These are phyloP conservation scores for Luzula sylvatica DNA, from an alignment of 176 grass and related monocot genomes.

Conservation along the genomic window DNA sequence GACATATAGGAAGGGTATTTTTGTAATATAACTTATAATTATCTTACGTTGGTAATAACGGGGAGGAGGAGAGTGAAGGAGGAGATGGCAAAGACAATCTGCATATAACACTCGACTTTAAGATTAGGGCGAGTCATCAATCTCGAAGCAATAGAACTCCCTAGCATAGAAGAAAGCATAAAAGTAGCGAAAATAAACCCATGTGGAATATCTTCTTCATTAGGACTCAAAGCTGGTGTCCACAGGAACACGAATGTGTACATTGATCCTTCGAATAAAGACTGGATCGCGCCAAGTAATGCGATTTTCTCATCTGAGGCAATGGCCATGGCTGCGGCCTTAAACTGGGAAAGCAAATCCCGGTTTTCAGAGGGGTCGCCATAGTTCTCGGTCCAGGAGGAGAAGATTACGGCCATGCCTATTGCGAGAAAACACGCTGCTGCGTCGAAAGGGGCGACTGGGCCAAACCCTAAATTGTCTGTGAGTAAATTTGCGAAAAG, in stretches of 20 bases:
- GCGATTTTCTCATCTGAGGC: slow-evolving; percentile 48
- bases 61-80: slow-evolving; percentile 39
- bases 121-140: slow-evolving; percentile 27
- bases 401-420: slow-evolving; percentile 40
- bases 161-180: slow-evolving; percentile 49
- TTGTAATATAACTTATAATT: slow-evolving; percentile 5
- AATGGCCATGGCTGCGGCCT: slow-evolving; percentile 40
- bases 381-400: slow-evolving; percentile 43
- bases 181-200: slow-evolving; percentile 44
- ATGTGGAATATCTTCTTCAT: slow-evolving; percentile 41
- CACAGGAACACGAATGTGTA: slow-evolving; percentile 51
- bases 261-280: slow-evolving; percentile 49
- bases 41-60: slow-evolving; percentile 35
- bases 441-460: slow-evolving; percentile 36
- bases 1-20: no score
- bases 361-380: slow-evolving; percentile 37
- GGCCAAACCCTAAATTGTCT: slow-evolving; percentile 34
- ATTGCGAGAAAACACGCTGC: slow-evolving; percentile 32
- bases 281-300: slow-evolving; percentile 44
- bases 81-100: slow-evolving; percentile 36
- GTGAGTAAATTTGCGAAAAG: slow-evolving; percentile 41
- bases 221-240: slow-evolving; percentile 38
- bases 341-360: slow-evolving; percentile 39
- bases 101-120: slow-evolving; percentile 43
- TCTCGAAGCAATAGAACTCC: slow-evolving; percentile 39